These are phyloP conservation scores for Phytophthora pseudosyringae DNA, from an alignment of 352 stramenopile species.

Conservation along the genomic window DNA sequence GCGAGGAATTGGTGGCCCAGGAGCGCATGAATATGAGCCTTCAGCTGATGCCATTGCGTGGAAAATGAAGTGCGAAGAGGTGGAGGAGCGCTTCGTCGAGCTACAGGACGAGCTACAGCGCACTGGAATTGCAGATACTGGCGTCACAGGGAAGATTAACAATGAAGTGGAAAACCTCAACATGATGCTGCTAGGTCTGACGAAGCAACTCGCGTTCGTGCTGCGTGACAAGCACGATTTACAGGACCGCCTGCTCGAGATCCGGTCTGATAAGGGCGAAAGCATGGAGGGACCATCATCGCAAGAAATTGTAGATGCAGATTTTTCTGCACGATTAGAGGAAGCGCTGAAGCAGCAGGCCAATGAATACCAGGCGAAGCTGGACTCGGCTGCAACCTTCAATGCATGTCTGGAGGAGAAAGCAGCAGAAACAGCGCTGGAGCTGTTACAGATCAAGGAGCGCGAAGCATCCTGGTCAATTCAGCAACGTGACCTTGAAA, in stretches of 20 bases:
- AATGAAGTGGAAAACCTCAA: slow-evolving; percentile 69
- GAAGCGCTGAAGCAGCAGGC: slow-evolving; percentile 52
- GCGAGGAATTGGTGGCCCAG: slow-evolving; percentile 30
- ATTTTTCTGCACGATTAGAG: slow-evolving; percentile 48
- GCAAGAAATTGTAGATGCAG: slow-evolving; percentile 24
- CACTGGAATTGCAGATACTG: slow-evolving; percentile 13
- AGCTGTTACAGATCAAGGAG: slow-evolving; percentile 68
- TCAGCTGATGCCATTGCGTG: slow-evolving; percentile 82
- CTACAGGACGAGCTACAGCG: slow-evolving; percentile 58
- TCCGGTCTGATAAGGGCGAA: slow-evolving; percentile 35
- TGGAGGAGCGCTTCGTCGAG: slow-evolving; percentile 63
- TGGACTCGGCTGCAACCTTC: slow-evolving; percentile 42
- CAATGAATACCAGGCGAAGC: slow-evolving; percentile 50
- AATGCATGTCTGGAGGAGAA: slow-evolving; percentile 55
- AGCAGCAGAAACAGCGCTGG: slow-evolving; percentile 44
- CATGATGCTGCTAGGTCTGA: slow-evolving; percentile 65
- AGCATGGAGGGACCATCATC: slow-evolving; percentile 18
- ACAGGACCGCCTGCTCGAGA: slow-evolving; percentile 50
- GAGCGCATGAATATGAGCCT: slow-evolving; percentile 57
- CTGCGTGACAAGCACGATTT: slow-evolving; percentile 82
- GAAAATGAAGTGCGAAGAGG: slow-evolving; percentile 85
- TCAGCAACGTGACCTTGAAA: slow-evolving; percentile 47
- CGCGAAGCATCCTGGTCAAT: slow-evolving; percentile 66
- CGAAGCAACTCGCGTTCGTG: slow-evolving; percentile 70
- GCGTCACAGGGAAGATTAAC: slow-evolving; percentile 14